phyloP scores from a whole-genome alignment of 1,139 yeast genomes.

The Candida freyschussii region DNA sequence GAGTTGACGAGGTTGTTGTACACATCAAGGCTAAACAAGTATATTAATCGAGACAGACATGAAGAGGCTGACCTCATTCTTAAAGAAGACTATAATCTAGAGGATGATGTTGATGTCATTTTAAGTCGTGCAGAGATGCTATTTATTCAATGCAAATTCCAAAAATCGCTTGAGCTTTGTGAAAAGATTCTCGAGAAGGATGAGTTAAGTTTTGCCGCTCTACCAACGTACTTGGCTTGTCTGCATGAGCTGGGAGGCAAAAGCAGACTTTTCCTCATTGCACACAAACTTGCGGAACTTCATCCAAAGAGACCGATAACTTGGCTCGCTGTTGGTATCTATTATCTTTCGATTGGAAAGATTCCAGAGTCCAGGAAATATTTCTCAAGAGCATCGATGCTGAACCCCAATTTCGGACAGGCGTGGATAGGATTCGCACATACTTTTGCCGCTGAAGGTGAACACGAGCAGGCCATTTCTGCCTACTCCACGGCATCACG shows the following conservation, averaged over 20 bases:
- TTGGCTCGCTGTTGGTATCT: slow-evolving; percentile 91
- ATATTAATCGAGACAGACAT: slow-evolving; percentile 54
- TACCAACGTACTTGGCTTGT: slow-evolving; percentile 82
- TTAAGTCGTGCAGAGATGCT: slow-evolving; percentile 66
- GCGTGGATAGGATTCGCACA: slow-evolving; percentile 99
- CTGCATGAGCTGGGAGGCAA: slow-evolving; percentile 80
- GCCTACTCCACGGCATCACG: slow-evolving; percentile 97
- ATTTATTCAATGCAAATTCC: slow-evolving; percentile 76
- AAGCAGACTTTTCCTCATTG: slow-evolving; percentile 71
- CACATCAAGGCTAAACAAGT: slow-evolving; percentile 71
- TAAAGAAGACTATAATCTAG: slow-evolving; percentile 66
- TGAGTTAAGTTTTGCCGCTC: slow-evolving; percentile 62
- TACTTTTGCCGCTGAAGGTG: slow-evolving; percentile 96
- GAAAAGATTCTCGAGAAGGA: slow-evolving; percentile 60
- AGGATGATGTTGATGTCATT: slow-evolving; percentile 64
- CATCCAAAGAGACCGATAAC: slow-evolving; percentile 82
- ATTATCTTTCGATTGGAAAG: slow-evolving; percentile 73
- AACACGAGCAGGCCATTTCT: slow-evolving; percentile 96
- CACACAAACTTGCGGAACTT: slow-evolving; percentile 83
- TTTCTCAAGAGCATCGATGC: slow-evolving; percentile 83
- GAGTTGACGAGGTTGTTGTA: slow-evolving; percentile 76
- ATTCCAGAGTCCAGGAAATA: slow-evolving; percentile 79
- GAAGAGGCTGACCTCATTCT: slow-evolving; percentile 65
- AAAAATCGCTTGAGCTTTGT: slow-evolving; percentile 70
- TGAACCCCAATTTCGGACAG: slow-evolving; percentile 87